Evolutionary conservation across 2,329 filamentous ascomycete species (phyloP).

Genomic region (Pseudogymnoascus sp.): DNA sequence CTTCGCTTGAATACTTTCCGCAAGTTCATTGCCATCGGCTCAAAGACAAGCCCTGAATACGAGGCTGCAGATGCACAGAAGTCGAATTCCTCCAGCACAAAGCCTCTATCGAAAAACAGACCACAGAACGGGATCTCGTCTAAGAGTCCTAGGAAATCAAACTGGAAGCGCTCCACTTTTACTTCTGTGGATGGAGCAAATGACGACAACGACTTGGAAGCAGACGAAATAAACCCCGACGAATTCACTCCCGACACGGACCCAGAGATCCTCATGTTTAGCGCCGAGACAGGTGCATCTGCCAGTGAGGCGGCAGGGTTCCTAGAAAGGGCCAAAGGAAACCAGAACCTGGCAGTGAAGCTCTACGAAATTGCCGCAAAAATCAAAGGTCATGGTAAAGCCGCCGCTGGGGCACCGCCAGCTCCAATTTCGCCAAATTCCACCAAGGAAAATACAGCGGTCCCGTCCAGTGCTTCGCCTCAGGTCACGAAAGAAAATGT

Average conservation of each 20-base stretch:
- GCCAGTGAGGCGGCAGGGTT: background rate
- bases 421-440: background rate
- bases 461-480: background rate
- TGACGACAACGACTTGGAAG: background rate
- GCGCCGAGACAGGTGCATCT: background rate
- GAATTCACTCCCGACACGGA: background rate
- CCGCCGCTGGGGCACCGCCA: background rate
- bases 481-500: background rate
- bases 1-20: slow-evolving; percentile 42
- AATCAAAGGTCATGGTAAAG: background rate
- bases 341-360: background rate
- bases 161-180: background rate
- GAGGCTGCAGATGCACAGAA: background rate
- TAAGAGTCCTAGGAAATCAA: background rate
- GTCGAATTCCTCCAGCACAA: background rate
- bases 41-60: background rate
- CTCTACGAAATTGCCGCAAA: background rate
- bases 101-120: background rate
- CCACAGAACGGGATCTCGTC: background rate
- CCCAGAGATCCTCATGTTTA: background rate
- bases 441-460: background rate
- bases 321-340: background rate
- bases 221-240: background rate
- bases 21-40: slow-evolving; percentile 47
- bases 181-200: background rate